Conservation (phyloP, 1,284 basidiomycete genomes). For the Thelephora terrestris region DNA sequence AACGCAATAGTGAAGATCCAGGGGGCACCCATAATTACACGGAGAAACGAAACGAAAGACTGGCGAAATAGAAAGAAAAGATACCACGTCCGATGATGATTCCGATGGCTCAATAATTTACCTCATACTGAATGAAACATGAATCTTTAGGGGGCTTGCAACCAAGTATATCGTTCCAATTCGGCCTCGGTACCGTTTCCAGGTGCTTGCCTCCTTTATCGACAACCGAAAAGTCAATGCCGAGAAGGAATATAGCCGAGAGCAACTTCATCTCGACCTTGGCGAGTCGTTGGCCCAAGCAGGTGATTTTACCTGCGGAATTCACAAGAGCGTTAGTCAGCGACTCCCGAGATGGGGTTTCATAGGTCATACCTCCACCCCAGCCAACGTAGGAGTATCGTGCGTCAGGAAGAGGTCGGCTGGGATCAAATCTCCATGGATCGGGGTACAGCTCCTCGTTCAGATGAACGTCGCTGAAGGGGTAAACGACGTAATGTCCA, state of each 20-base stretch:
- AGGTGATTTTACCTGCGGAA: slow-evolving; percentile 48
- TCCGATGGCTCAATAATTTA: slow-evolving; percentile 14
- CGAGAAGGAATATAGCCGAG: slow-evolving; percentile 50
- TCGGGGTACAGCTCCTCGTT: slow-evolving; percentile 57
- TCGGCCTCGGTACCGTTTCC: slow-evolving; percentile 41
- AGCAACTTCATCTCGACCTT: slow-evolving; percentile 61
- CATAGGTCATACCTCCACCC: slow-evolving; percentile 52
- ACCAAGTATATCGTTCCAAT: slow-evolving; percentile 65
- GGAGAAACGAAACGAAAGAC: background rate
- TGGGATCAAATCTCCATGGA: slow-evolving; percentile 66
- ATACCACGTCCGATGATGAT: background rate
- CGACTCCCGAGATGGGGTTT: background rate
- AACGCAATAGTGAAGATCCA: too few species aligned
- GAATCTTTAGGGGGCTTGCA: slow-evolving; percentile 48
- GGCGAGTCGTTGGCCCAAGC: slow-evolving; percentile 61
- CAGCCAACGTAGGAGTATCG: slow-evolving; percentile 60
- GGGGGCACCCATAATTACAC: background rate
- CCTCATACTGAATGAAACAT: slow-evolving; percentile 42
- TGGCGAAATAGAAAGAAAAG: background rate
- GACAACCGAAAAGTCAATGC: slow-evolving; percentile 45
- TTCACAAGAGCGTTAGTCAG: slow-evolving; percentile 1
- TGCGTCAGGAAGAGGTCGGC: slow-evolving; percentile 36
- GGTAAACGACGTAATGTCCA: slow-evolving; percentile 65
- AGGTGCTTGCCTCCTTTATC: slow-evolving; percentile 37
- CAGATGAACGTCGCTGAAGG: slow-evolving; percentile 67